These are phyloP conservation scores for Chrysanthemum lavandulifolium DNA, from an alignment of 129 eudicot species.

Conservation along the genomic window DNA sequence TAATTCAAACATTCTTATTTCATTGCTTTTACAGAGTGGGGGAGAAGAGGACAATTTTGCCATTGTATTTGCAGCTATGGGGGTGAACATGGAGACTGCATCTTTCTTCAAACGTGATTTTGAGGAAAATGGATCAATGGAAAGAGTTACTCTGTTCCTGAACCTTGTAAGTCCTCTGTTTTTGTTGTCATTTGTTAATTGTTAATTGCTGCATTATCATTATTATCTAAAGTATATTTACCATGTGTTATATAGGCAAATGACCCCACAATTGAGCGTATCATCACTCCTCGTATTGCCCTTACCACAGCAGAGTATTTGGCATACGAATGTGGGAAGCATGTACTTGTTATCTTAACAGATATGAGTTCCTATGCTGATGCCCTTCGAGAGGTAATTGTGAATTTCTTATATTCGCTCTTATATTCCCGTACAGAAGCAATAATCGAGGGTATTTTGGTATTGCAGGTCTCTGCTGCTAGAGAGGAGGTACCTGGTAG, in stretches of 20 bases:
- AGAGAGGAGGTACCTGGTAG: constrained; percentile 99
- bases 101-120: constrained; percentile 98
- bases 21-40: constrained; percentile 37
- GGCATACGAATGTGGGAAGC: constrained; percentile 99
- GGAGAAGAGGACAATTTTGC: constrained; percentile 98
- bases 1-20: background rate
- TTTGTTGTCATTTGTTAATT: background rate
- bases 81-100: constrained; percentile 99
- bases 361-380: constrained; percentile 99
- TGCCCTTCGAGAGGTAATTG: constrained; percentile 98
- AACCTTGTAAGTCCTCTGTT: constrained; percentile 58
- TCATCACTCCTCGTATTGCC: constrained; percentile 97
- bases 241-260: constrained; percentile 67
- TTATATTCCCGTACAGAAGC: background rate
- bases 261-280: constrained; percentile 98
- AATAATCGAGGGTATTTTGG: background rate
- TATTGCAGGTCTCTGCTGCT: constrained; percentile 87
- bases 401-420: background rate
- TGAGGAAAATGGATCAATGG: constrained; percentile 99
- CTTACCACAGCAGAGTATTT: constrained; percentile 97
- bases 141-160: constrained; percentile 93
- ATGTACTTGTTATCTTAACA: constrained; percentile 94
- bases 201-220: background rate
- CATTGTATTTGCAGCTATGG: constrained; percentile 99
- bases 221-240: background rate